phyloP scores from a whole-genome alignment of 306 rosid genomes.

The Citrullus colocynthis region DNA sequence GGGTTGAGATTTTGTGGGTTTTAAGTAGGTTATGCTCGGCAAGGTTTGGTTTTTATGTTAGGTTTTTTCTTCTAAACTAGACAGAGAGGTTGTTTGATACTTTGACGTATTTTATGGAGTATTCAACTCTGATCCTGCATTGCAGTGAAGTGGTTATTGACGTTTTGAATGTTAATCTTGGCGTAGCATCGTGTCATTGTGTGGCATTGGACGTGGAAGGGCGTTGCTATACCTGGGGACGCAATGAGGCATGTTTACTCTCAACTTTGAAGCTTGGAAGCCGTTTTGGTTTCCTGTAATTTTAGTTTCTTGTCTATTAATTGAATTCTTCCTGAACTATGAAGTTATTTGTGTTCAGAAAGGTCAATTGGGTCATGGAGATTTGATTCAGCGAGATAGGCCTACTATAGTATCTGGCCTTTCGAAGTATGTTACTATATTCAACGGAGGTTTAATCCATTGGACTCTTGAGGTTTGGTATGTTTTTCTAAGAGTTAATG shows the following conservation, averaged over 20 bases:
- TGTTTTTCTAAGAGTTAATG: background rate
- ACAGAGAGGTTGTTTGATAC: background rate
- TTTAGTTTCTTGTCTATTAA: background rate
- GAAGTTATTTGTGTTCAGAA: slow-evolving; percentile 40
- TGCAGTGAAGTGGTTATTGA: slow-evolving; percentile 1
- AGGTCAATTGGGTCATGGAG: slow-evolving; percentile 98
- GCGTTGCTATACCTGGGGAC: slow-evolving; percentile 98
- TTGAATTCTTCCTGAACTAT: background rate
- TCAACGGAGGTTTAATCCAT: background rate
- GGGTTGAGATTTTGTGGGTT: background rate
- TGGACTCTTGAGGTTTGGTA: background rate
- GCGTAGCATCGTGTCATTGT: slow-evolving; percentile 84
- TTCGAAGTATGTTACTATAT: slow-evolving; percentile 49
- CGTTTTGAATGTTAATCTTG: slow-evolving; percentile 11
- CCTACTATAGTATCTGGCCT: slow-evolving; percentile 94
- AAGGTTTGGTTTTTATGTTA: background rate
- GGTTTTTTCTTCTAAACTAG: background rate
- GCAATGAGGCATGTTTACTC: slow-evolving; percentile 57
- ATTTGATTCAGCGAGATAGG: slow-evolving; percentile 82
- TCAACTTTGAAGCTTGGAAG: slow-evolving; percentile 6
- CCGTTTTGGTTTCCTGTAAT: background rate
- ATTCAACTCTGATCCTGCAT: slow-evolving; percentile 7
- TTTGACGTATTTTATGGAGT: background rate
- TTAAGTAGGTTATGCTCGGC: background rate
- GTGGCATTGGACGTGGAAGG: slow-evolving; percentile 94